Evolutionary conservation across 495 filamentous ascomycete genomes (phyloP), one percentile per base, ranked within the genome.

Genomic region (Penicillium alfredii): DNA sequence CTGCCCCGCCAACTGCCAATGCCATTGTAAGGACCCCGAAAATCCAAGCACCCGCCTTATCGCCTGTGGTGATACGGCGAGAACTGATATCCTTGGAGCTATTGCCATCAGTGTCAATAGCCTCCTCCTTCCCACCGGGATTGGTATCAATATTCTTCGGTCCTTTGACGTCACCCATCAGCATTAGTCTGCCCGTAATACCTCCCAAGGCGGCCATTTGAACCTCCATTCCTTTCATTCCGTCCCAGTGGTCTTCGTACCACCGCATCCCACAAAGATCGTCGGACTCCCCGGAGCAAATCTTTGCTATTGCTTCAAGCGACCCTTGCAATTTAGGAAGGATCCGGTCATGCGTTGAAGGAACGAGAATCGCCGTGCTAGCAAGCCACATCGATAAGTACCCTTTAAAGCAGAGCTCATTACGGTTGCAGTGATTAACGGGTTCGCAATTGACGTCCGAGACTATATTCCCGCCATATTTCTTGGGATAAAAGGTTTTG

Each of bases 401-500:
- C 4, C 82, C 84, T 53, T 90, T 90, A 73, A 93, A 92, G 15
- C 78, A 77, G 33, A 80, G 77, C 50, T 87, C 81, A 59, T 90
- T 84, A 35, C 74, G 52, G 55, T 81, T 67, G 61, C 83, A 88
- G 32, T 66, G 69, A 27, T 58, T 63, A 10, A 51, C 49, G 0
- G 61, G 52, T 47, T 89, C 84, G 63, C 82, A 88, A 30, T 74
- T 67, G n/a, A 76, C 68, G 54, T 87, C 84, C 51, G 81, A n/a
- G 11, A 8, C 65, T 56, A 82, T 58, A 38, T 69, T 61, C 20
- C 42, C 44, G 14, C 49, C 49, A 33, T 62, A 61, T 12, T 67
- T 49, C 55, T 64, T 63, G 51, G 80, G 84, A 47, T 73, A 72
- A 8, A 68, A 55, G 11, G 44, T 42, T 3, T 37, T 22, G 10